Percentiles rank a stretch among this genome's conserved stretches.
These are phyloP conservation scores for Trichothecium sympodiale DNA, from an alignment of 2,329 filamentous ascomycete species.

Conservation along the genomic window DNA sequence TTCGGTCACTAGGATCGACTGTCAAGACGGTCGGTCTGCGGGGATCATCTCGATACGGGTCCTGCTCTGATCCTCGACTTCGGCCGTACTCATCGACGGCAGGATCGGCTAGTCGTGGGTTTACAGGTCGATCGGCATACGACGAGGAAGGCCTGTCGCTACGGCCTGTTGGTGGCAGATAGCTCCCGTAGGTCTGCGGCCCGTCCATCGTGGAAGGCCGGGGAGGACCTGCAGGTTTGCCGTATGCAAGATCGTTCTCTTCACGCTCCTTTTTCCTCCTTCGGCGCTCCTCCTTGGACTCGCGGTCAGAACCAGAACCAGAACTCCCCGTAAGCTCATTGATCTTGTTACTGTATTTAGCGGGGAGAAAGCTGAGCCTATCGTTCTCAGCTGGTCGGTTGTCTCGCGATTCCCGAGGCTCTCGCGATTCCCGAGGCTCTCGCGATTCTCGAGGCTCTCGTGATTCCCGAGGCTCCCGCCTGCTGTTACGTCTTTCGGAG, in stretches of 20 bases:
- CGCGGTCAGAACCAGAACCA: slow-evolving; percentile 4
- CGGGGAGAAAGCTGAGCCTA: slow-evolving; percentile 24
- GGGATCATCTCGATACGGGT: slow-evolving; percentile 20
- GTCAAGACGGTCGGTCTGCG: slow-evolving; percentile 28
- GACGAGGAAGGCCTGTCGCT: slow-evolving; percentile 12
- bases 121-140: slow-evolving; percentile 9
- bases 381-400: slow-evolving; percentile 11
- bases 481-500: slow-evolving; percentile 9
- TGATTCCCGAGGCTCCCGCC: slow-evolving; percentile 3
- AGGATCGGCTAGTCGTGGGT: slow-evolving; percentile 5
- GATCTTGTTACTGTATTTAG: slow-evolving; percentile 27
- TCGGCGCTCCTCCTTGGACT: slow-evolving; percentile 14
- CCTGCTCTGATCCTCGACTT: slow-evolving; percentile 10
- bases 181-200: slow-evolving; percentile 15
- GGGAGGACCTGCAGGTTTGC: slow-evolving; percentile 17
- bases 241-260: slow-evolving; percentile 42
- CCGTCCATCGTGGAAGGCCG: slow-evolving; percentile 12
- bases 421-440: too few relatives aligned
- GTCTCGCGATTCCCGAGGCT: slow-evolving; percentile 11
- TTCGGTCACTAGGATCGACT: slow-evolving; percentile 21
- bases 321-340: slow-evolving; percentile 9
- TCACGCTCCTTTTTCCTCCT: slow-evolving; percentile 12
- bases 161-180: slow-evolving; percentile 10
- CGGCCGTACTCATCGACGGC: slow-evolving; percentile 10
- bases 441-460: too few relatives aligned